Base-by-base conservation (phyloP, 805 yeast genomes). In the Yarrowia sp. region DNA sequence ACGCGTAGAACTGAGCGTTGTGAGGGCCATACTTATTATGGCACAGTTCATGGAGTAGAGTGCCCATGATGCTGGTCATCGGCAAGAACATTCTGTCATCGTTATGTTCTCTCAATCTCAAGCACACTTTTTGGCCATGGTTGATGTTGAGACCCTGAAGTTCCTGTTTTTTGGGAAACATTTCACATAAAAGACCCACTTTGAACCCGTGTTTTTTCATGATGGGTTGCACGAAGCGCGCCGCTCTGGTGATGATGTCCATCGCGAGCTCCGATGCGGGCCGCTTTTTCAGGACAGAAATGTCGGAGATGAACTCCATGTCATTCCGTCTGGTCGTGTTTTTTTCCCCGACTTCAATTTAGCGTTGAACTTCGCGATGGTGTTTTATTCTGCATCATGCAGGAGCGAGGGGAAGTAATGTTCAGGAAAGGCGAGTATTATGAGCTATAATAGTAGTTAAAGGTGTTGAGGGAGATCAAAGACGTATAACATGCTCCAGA, bases 11-110 rank as follows among this genome's bases (percentile, higher is more conserved):
- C 70, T 78, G 79, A 2, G 79, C 84, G 79, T 94, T 89, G 75
- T 94, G 98, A 0, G 97, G 90, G 0, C 97, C 97, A 74, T 80
- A 80, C 22, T 82, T 75, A 76, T 92, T 93, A 76, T 94, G 98
- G 1, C 91, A 85, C 50, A 94, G 81, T 76, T 94, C 98, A 77
- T 94, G 98, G 5, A 94, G 80, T 87, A 92, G 85, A 0, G 97
- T 92, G 0, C 92, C 97, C 35, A 93, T 75, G 1, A 93, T 78
- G 64, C 87, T 87, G 77, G 78, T 81, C 52, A 88, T 79, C 1
- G 92, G 88, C 19, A 87, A 75, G 75, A 93, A 92, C 69, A 75
- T 73, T 41, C 73, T 73, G 35, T 82, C 82, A 72, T 89, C 85
- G 22, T 79, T 76, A 8, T 87, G 85, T 40, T 84, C 83, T 69